Base-by-base conservation (phyloP, 2,329 filamentous ascomycete genomes). In the Didymella lethalis region DNA sequence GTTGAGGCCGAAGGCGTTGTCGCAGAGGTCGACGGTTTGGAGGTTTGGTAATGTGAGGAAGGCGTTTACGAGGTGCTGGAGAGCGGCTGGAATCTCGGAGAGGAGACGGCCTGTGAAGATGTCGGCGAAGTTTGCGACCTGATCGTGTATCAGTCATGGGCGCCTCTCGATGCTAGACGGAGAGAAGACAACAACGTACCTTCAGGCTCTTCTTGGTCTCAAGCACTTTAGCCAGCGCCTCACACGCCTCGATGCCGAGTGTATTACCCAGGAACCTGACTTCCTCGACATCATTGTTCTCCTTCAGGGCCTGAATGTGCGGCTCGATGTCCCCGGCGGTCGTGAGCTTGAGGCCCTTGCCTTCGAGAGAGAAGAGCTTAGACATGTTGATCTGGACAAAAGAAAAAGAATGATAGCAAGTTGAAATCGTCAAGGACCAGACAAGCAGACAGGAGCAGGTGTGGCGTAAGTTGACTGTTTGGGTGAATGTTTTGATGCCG, bases 1-100 rank as follows among this genome's bases (percentile, higher is more conserved):
- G 80, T 97, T 97, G 62, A 97, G 87, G 56, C 95, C 95, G 73
- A 99, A 99, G 45, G 95, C 95, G 79, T 99, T 99, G 80, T 99
- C 95, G 80, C 94, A 97, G 40, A 99, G 86, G 79, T 98, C 96
- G 79, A 99, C 86, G 29, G 93, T 97, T 77, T 91, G 90, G 44
- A 99, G 89, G 57, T 91, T 89, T 1, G 91, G 90, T 53, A 96
- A 89, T 73, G 93, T 90, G 57, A 97, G 87, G 41, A 98, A 88
- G 4, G 94, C 90, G 40, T 89, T 93, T 53, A 99, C 88, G 47
- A 99, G 88, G 58, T 87, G 88, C 45, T 90, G 91, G 54, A 99
- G 87, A 7, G 95, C 94, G 64, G 90, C 89, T 47, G 95, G 95
- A 64, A 99, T 99, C 78, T 99, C 95, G 78, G 88, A 90, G 63